These are phyloP conservation scores for Dendrobium catenatum DNA, from an alignment of 106 monocot species.

Conservation along the genomic window DNA sequence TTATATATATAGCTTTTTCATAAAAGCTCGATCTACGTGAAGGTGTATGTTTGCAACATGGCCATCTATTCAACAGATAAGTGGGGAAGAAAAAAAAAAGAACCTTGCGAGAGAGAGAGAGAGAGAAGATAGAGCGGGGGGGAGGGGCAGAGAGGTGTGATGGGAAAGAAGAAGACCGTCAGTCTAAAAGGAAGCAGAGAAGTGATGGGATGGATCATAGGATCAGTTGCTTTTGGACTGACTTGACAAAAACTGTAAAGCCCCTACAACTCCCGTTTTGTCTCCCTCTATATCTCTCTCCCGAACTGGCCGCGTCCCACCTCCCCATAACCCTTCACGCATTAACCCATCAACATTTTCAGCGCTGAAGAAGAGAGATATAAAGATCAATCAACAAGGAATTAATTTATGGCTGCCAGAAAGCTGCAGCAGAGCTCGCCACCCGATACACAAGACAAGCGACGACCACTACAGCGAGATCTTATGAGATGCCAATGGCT, in stretches of 20 bases:
- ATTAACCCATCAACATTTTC: background rate
- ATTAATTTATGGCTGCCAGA: background rate
- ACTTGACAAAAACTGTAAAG: conserved; percentile 1
- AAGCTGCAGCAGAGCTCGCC: background rate
- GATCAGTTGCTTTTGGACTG: conserved; percentile 2
- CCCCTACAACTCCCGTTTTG: background rate
- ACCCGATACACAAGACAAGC: background rate
- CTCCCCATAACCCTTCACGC: background rate
- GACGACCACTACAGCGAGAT: no score
- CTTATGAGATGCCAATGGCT: no score
- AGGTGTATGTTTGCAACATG: no score
- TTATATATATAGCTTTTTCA: no score
- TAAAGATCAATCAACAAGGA: background rate
- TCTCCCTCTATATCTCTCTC: conserved; percentile 1
- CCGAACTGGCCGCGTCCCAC: conserved; percentile 4
- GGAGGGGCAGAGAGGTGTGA: background rate
- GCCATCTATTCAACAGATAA: background rate
- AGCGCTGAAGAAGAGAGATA: background rate
- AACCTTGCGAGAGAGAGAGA: background rate
- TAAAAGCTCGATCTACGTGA: no score
- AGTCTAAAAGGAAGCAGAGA: background rate
- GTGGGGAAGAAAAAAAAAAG: background rate
- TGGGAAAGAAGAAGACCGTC: background rate
- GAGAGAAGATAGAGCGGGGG: background rate
- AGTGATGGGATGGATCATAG: conserved; percentile 7